Evolutionary conservation across 2,329 filamentous ascomycete species (phyloP).

Genomic region (Aspergillus ibericus): DNA sequence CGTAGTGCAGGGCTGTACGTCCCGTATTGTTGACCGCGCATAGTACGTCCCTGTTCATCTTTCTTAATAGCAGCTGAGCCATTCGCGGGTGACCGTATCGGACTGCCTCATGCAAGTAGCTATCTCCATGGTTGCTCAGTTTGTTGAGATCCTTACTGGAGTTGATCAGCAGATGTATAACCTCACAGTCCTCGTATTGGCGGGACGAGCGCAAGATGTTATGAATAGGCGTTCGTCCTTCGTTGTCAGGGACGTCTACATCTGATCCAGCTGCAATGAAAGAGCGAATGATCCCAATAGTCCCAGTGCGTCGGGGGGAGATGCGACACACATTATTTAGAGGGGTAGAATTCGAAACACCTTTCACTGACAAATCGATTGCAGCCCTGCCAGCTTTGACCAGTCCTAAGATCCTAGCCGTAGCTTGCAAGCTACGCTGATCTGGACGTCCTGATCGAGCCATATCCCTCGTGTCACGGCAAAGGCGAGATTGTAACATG

Average conservation of each 20-base stretch:
- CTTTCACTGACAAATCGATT: background rate
- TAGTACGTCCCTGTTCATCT: background rate
- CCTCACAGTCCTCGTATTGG: background rate
- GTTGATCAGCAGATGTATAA: background rate
- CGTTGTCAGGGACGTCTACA: slow-evolving; percentile 10
- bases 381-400: background rate
- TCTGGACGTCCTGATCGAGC: background rate
- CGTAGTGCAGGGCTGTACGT: background rate
- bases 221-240: background rate
- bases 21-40: background rate
- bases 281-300: background rate
- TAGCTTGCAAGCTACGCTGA: background rate
- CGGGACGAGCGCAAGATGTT: background rate
- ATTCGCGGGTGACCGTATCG: background rate
- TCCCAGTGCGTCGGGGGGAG: background rate
- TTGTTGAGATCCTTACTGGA: background rate
- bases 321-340: no score
- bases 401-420: background rate
- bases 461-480: background rate
- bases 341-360: background rate
- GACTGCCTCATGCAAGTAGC: background rate
- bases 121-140: background rate
- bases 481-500: background rate
- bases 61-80: background rate
- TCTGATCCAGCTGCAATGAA: slow-evolving; percentile 5